Conservation (phyloP, 2,329 filamentous ascomycete species). For the Pyrenophora graminea region DNA sequence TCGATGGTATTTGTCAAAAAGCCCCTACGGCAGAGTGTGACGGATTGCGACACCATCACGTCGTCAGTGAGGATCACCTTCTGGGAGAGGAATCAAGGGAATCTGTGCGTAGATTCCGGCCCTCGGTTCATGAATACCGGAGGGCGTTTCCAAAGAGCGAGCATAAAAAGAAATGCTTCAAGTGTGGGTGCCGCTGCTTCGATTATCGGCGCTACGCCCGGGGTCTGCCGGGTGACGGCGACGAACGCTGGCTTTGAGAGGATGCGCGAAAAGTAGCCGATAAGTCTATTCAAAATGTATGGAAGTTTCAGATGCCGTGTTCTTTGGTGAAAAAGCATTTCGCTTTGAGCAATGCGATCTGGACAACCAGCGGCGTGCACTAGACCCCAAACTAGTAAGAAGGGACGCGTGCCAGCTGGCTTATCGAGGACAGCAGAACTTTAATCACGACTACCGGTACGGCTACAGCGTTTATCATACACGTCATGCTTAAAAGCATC, state of each 20-base stretch:
- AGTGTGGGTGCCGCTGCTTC: background rate
- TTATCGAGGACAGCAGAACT: slow-evolving; percentile 5
- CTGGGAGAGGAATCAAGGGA: background rate
- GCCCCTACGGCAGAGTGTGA: background rate
- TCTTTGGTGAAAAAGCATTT: background rate
- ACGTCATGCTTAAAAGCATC: slow-evolving; percentile 6
- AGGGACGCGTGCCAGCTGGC: slow-evolving; percentile 1
- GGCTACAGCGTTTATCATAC: background rate
- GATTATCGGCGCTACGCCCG: slow-evolving; percentile 6
- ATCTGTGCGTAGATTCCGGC: slow-evolving; percentile 1
- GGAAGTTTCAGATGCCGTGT: background rate
- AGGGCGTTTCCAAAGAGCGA: background rate
- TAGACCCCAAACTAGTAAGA: slow-evolving; percentile 11
- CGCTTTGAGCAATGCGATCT: slow-evolving; percentile 3
- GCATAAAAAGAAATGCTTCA: slow-evolving; percentile 8
- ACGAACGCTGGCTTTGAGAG: slow-evolving; percentile 5
- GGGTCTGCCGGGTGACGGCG: background rate
- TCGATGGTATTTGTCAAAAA: slow-evolving; percentile 2
- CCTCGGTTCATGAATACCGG: background rate
- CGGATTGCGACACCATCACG: background rate
- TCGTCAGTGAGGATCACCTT: background rate
- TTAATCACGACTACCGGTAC: slow-evolving; percentile 1
- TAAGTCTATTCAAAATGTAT: slow-evolving; percentile 2
- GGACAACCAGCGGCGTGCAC: slow-evolving; percentile 1
- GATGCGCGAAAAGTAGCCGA: background rate